These are phyloP conservation scores for Xylaria sp. DNA, from an alignment of 2,329 filamentous ascomycete species.

Conservation along the genomic window DNA sequence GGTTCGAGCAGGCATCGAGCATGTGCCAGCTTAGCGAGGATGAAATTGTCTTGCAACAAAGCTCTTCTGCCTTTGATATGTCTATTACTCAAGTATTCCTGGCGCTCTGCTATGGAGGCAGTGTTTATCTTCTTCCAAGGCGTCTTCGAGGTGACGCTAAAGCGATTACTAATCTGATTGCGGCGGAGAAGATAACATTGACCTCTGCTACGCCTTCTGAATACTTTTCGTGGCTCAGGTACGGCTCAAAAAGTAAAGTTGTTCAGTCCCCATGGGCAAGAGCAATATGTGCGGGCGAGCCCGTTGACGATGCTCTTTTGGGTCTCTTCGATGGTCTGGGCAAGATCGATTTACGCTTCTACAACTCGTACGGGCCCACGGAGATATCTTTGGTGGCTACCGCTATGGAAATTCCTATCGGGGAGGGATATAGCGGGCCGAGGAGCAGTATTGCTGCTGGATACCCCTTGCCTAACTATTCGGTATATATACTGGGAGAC, in stretches of 20 bases:
- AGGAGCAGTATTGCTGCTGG: too few relatives aligned
- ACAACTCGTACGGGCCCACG: slow-evolving; percentile 48
- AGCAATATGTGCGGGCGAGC: too few relatives aligned
- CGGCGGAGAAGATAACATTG: slow-evolving; percentile 48
- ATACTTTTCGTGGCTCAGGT: slow-evolving; percentile 49
- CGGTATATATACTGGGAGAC: slow-evolving; percentile 7
- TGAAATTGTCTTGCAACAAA: slow-evolving; percentile 54
- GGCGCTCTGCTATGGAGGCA: slow-evolving; percentile 53
- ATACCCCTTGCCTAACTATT: neutral
- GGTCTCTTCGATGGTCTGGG: too few relatives aligned
- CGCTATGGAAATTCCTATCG: neutral
- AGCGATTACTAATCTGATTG: slow-evolving; percentile 52
- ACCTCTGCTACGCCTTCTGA: slow-evolving; percentile 56
- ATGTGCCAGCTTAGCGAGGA: too few relatives aligned
- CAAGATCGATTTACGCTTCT: slow-evolving; percentile 24
- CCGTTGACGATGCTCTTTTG: neutral
- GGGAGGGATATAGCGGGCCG: too few relatives aligned
- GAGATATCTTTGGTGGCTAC: slow-evolving; percentile 38
- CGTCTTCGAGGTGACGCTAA: slow-evolving; percentile 50
- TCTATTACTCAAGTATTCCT: slow-evolving; percentile 53
- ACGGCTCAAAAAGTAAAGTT: too few relatives aligned
- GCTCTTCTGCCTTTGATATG: slow-evolving; percentile 56
- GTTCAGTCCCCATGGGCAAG: too few relatives aligned
- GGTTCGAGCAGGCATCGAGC: slow-evolving; percentile 32
- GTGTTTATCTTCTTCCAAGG: slow-evolving; percentile 51